Evolutionary conservation across 169 alveolate genomes (phyloP), one percentile per base, ranked within the genome.

Genomic region (Plasmodium inui): DNA sequence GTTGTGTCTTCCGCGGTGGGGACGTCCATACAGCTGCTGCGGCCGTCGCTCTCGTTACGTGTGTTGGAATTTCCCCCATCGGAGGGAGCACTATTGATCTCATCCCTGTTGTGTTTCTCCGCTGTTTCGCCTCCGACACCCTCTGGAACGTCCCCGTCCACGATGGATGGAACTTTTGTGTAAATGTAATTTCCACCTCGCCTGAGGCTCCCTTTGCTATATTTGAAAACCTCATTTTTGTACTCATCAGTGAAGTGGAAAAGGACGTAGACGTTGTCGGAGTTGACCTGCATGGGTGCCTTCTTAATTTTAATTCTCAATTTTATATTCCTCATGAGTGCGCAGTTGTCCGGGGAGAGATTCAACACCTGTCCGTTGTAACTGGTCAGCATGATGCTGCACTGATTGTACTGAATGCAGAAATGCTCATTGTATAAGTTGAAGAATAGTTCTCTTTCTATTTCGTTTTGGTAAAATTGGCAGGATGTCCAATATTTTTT

Each of bases 231-330:
- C 28, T 88, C 71, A 78, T 88, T 88, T 61, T 55, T 12, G 10
- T 67, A 28, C 70, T 88, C 57, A 46, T 34, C 85, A 17, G 41
- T 79, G 72, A 88, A 78, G 79, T 41, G 55, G 28, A 57, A 88
- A 37, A 88, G 50, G 28, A 88, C 79, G 28, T 78, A 78, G 44
- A 88, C 82, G 37, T 39, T 39, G 28, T 79, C 57, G 17, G 72
- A 22, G 4, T 79, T 50, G 9, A 88, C 37, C 28, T 73, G 34
- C 32, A 88, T 78, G n/a, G 94, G 94, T 37, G 30, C 76, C 82
- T 88, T 88, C 26, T 88, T 79, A 55, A 88, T 88, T 78, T 78
- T 76, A 5, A 88, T 50, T 88, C 57, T 88, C 10, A 88, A 39
- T 88, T 88, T 88, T 6, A 88, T 78, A 41, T 88, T 88, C 34